A percentile compares a stretch with the other conserved stretches of the same genome.
Conservation (phyloP, 176 grass and related monocot species). For the Poa pratensis region DNA sequence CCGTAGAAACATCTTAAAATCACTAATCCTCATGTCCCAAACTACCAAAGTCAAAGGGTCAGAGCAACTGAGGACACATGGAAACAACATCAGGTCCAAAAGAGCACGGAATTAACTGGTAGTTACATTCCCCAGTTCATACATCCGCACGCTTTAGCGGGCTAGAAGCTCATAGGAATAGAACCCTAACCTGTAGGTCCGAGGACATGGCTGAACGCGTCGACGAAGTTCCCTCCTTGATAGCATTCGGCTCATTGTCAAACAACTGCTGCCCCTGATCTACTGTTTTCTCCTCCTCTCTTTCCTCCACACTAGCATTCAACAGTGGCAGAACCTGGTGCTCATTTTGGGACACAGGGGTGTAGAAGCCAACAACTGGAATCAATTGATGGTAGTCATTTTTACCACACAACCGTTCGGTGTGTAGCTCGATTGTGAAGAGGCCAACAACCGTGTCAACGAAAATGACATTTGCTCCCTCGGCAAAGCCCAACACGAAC, state of each 20-base stretch:
- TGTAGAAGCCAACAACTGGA: neutral
- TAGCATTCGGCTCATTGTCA: slow-evolving; percentile 68
- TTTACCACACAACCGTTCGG: neutral
- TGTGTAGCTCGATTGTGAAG: neutral
- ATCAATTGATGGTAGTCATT: neutral
- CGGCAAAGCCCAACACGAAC: neutral
- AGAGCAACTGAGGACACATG: neutral
- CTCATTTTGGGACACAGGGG: neutral
- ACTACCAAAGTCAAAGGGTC: neutral
- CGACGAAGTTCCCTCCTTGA: slow-evolving; percentile 69
- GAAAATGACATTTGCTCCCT: neutral
- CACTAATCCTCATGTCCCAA: neutral
- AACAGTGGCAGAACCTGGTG: neutral
- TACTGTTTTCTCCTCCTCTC: slow-evolving; percentile 47
- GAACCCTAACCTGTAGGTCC: too few relatives aligned
- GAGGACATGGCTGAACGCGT: slow-evolving; percentile 38
- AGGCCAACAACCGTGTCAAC: neutral
- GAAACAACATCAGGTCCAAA: neutral
- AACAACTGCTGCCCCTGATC: slow-evolving; percentile 61
- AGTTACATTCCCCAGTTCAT: neutral
- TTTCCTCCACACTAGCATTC: slow-evolving; percentile 10
- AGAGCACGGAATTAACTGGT: neutral
- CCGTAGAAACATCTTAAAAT: neutral
- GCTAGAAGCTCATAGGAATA: too few relatives aligned
- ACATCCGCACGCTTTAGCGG: neutral